Evolutionary conservation across 495 filamentous ascomycete genomes (phyloP).

Genomic region (Articulospora tetracladia): DNA sequence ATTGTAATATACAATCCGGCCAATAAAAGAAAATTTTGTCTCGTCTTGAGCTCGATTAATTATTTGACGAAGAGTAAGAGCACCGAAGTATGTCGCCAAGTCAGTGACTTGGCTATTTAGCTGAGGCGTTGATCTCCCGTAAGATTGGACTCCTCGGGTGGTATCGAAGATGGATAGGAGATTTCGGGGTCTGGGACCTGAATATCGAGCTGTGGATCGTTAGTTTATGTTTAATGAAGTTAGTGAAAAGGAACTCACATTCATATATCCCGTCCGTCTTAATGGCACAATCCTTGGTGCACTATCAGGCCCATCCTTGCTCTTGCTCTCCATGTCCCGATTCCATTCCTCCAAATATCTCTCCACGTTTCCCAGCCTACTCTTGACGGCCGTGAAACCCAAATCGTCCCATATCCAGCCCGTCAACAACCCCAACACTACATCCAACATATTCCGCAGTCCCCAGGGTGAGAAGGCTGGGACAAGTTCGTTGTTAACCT

Average conservation of each 20-base stretch:
- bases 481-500: conserved; percentile 68
- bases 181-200: conserved; percentile 81
- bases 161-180: conserved; percentile 25
- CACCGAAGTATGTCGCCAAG: no score
- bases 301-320: conserved; percentile 45
- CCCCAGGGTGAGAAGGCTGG: conserved; percentile 70
- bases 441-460: conserved; percentile 70
- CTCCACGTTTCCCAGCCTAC: conserved; percentile 63
- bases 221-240: background rate
- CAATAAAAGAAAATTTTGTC: background rate
- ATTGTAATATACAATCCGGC: background rate
- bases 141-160: background rate
- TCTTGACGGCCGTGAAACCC: conserved; percentile 67
- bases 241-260: conserved; percentile 42
- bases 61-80: background rate
- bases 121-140: no score
- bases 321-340: conserved; percentile 50
- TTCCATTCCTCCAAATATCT: conserved; percentile 82
- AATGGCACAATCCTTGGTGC: conserved; percentile 71
- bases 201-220: conserved; percentile 58
- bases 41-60: background rate
- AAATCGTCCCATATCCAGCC: conserved; percentile 94
- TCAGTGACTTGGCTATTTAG: no score
- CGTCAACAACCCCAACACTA: conserved; percentile 70
- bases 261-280: conserved; percentile 83